phyloP scores from a whole-genome alignment of 345 rosid species.

The Salix dunnii region DNA sequence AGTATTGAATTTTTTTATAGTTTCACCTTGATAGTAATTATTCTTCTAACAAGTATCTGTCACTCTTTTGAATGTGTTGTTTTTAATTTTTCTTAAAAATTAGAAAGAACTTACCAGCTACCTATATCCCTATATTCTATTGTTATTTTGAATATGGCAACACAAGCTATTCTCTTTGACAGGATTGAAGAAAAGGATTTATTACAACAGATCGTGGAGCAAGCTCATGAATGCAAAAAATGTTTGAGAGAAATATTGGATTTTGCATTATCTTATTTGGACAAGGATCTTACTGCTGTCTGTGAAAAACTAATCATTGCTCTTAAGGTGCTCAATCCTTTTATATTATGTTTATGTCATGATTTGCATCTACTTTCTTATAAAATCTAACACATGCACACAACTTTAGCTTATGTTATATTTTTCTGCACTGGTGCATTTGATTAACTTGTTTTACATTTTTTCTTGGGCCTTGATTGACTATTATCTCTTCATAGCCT shows the following conservation, averaged over 20 bases:
- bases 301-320: constrained; percentile 48
- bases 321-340: constrained; percentile 38
- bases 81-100: not conserved
- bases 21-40: not conserved
- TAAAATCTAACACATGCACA: not conserved
- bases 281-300: constrained; percentile 33
- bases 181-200: constrained; percentile 54
- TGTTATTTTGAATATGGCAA: too few species aligned
- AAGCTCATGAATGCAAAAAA: constrained; percentile 39
- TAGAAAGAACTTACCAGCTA: not conserved
- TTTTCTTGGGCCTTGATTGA: not conserved
- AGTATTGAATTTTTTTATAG: too few species aligned
- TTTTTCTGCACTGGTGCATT: not conserved
- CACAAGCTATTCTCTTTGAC: constrained; percentile 3
- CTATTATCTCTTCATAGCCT: not conserved
- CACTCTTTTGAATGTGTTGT: not conserved
- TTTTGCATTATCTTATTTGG: constrained; percentile 35
- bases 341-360: too few species aligned
- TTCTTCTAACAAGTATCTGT: not conserved
- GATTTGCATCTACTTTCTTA: not conserved
- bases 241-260: constrained; percentile 42
- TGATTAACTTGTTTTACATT: not conserved
- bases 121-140: not conserved
- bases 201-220: constrained; percentile 44
- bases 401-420: not conserved